phyloP scores from a whole-genome alignment of 495 filamentous ascomycete species.

The Evansstolkia leycettana region DNA sequence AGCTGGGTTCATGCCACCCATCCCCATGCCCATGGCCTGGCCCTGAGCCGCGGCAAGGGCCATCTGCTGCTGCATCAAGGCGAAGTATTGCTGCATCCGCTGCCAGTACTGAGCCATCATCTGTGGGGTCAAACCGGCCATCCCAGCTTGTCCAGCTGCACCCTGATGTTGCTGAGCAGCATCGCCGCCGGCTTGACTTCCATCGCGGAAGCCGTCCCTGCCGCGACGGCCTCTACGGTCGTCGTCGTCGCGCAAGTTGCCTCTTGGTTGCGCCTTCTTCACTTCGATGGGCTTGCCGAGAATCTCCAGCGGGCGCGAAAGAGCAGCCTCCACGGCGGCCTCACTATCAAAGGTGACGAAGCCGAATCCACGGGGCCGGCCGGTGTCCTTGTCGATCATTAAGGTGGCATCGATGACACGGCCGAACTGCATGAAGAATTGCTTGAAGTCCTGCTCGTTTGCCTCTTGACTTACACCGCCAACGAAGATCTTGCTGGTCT shows the following conservation, averaged over 20 bases:
- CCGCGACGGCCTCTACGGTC: conserved; percentile 41
- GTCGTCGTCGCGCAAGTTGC: conserved; percentile 86
- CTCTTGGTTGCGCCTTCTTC: conserved; percentile 92
- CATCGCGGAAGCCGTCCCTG: conserved; percentile 48
- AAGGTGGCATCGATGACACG: conserved; percentile 93
- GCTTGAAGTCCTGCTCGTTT: conserved; percentile 86
- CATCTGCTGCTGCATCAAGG: conserved; percentile 81
- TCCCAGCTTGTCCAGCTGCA: conserved; percentile 27
- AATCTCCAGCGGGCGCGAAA: conserved; percentile 74
- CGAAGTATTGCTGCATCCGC: conserved; percentile 92
- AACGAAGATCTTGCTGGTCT: conserved; percentile 96
- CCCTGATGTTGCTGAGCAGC: conserved; percentile 36
- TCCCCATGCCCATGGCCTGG: conserved; percentile 45
- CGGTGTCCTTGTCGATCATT: conserved; percentile 99
- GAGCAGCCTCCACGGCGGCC: conserved; percentile 82
- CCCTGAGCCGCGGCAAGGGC: conserved; percentile 30
- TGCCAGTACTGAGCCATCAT: conserved; percentile 98
- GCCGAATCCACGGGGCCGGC: conserved; percentile 90
- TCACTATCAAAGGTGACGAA: conserved; percentile 98
- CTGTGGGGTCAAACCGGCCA: conserved; percentile 71
- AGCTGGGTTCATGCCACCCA: conserved; percentile 60
- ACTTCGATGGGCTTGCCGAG: conserved; percentile 94
- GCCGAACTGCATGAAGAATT: conserved; percentile 93
- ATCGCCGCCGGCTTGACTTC: conserved; percentile 30
- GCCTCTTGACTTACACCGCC: conserved; percentile 96